These are phyloP conservation scores for Telfairia occidentalis DNA, from an alignment of 331 rosid species.

Conservation along the genomic window DNA sequence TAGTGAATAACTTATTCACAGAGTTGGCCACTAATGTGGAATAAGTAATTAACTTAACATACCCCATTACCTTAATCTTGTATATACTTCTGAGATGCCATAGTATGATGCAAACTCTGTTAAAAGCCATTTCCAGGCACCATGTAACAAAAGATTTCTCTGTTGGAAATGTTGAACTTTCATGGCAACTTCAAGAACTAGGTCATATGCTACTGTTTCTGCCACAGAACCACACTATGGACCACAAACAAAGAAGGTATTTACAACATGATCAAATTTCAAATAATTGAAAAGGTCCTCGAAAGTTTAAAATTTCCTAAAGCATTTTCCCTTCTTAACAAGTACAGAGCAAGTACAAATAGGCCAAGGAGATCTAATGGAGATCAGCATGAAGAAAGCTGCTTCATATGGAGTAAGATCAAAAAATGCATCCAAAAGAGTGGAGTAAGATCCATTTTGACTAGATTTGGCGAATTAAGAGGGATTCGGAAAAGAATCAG, in stretches of 20 bases:
- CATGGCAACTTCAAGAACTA: slow-evolving; percentile 88
- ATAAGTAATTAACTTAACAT: background rate
- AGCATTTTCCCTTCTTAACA: background rate
- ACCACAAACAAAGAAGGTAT: background rate
- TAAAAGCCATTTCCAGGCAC: slow-evolving; percentile 96
- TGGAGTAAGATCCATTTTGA: background rate
- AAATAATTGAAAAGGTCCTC: background rate
- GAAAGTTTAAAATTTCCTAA: background rate
- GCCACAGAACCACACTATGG: slow-evolving; percentile 82
- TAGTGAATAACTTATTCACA: background rate
- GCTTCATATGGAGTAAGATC: background rate
- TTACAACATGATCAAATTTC: background rate
- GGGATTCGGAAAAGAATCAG: background rate
- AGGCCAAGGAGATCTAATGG: background rate
- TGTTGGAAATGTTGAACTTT: slow-evolving; percentile 80
- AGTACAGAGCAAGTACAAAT: background rate
- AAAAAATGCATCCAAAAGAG: background rate
- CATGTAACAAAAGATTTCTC: slow-evolving; percentile 63
- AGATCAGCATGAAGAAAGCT: background rate
- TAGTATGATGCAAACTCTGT: slow-evolving; percentile 83
- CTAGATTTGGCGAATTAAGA: background rate
- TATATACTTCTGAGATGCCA: slow-evolving; percentile 83
- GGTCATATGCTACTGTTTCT: slow-evolving; percentile 92
- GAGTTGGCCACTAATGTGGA: background rate
- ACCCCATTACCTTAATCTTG: slow-evolving; percentile 65